Conservation (phyloP, 148 eudicot genomes). For the Silene uniflora region DNA sequence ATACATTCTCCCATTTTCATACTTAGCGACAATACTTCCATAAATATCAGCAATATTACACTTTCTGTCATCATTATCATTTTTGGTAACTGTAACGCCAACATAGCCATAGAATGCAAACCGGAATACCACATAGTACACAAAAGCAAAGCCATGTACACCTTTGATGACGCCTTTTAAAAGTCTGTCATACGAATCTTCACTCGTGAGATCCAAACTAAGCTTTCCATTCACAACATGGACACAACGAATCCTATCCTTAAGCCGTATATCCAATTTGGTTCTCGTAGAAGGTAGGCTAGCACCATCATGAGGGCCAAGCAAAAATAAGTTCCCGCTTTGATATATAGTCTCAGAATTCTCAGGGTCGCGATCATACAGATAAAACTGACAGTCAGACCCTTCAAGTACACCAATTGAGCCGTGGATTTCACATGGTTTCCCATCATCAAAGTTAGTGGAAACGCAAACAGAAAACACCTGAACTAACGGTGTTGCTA, state of each 20-base stretch:
- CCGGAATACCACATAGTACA: slow-evolving; percentile 9
- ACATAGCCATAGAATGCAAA: background rate
- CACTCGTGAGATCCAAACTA: background rate
- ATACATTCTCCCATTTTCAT: background rate
- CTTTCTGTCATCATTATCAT: background rate
- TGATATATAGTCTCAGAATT: too few relatives aligned
- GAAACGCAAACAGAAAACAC: background rate
- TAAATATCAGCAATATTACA: background rate
- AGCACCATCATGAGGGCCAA: background rate
- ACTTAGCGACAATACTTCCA: slow-evolving; percentile 1
- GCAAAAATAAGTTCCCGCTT: slow-evolving; percentile 7
- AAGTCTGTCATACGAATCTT: slow-evolving; percentile 18
- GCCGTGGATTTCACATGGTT: background rate
- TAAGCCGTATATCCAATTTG: background rate
- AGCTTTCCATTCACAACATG: background rate
- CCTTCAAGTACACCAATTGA: background rate
- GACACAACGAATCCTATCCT: slow-evolving; percentile 9
- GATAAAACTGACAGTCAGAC: background rate
- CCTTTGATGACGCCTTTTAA: background rate
- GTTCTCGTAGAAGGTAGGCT: background rate
- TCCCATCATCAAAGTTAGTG: background rate
- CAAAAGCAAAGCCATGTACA: background rate
- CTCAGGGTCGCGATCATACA: slow-evolving; percentile 13
- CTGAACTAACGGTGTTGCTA: background rate
- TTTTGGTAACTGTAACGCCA: background rate